These are phyloP conservation scores for Chlorella sp. DNA, from an alignment of 139 green algal genomes.

Conservation along the genomic window DNA sequence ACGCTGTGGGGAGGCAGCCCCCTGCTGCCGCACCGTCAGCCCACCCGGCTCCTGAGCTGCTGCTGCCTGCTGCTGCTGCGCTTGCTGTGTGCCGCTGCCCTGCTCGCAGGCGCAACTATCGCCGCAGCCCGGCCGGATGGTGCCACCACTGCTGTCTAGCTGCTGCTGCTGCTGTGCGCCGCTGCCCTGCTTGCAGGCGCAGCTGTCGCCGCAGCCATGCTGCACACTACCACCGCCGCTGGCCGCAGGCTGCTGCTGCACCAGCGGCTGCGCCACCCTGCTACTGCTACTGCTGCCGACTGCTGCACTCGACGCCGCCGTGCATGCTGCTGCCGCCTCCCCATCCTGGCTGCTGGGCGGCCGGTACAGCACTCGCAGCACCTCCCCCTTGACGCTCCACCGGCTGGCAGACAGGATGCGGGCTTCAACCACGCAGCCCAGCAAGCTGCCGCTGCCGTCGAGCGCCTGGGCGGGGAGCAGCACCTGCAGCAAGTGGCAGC, in stretches of 20 bases:
- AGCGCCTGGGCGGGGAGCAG: slow-evolving; percentile 60
- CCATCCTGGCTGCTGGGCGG: neutral
- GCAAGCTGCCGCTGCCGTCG: slow-evolving; percentile 53
- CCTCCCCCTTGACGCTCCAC: slow-evolving; percentile 74
- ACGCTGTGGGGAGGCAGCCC: neutral
- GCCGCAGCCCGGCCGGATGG: neutral
- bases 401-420: slow-evolving; percentile 57
- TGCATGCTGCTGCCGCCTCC: neutral
- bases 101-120: neutral
- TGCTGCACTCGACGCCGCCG: neutral
- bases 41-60: neutral
- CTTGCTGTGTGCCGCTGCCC: neutral
- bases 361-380: slow-evolving; percentile 57
- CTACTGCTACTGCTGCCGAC: neutral
- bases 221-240: neutral
- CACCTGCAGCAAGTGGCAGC: slow-evolving; percentile 49
- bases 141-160: neutral
- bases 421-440: slow-evolving; percentile 77
- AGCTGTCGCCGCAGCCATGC: neutral
- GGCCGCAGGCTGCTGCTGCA: neutral
- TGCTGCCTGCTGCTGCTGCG: neutral
- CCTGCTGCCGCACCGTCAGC: neutral
- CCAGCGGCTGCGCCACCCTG: neutral
- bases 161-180: neutral
- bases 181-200: neutral